Base-by-base conservation (phyloP, 2,329 filamentous ascomycete species). In the Ceratocystis huliohia region DNA sequence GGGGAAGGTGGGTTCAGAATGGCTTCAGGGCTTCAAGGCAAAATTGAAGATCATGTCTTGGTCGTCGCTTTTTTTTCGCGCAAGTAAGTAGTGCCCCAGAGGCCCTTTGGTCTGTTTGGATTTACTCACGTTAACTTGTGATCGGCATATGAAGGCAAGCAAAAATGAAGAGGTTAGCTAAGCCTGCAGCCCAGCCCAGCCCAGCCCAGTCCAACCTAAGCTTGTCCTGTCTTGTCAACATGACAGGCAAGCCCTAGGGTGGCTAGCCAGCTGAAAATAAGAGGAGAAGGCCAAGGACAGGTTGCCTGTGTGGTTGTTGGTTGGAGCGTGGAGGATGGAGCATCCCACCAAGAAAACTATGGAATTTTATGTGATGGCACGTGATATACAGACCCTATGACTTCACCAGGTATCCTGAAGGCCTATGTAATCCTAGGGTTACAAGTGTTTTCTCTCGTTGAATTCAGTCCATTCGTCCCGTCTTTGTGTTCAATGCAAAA, bases 191-290 rank as follows among this genome's bases (percentile, higher is more conserved):
- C 56, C 53, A 57, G 53, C 53, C 56, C 53, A 57, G 53, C 53
- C 22, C 8, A 56, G 50, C 46, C 46, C 56, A 59, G 56, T 28
- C 56, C 56, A 59, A 5, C 56, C 15, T 2, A 37, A 53, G 56
- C 37, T 33, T 37, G 56, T 59, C 56, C 33, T 59, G 56, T 59
- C 56, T 33, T n/a, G 56, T 59, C 33, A 30, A 59, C 56, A 37
- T 59, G 37, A 15, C 37, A 41, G 37, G 4, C 37, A 41, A 41
- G 37, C 37, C n/a, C 56, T 59, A 8, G 56, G 56, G 56, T 33
- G 56, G 56, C 56, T 37, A 59, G 56, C 33, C 28, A 59, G 56
- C 56, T 59, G 56, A 59, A 59, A 59, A 59, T 15, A n/a, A 59
- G 30, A n/a, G 56, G 30, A 33, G 53, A 53, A 53, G 48, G 37